A percentile compares a stretch with the other conserved stretches of the same genome.
These are phyloP conservation scores for Didymella lethalis DNA, from an alignment of 2,329 filamentous ascomycete species.

Conservation along the genomic window DNA sequence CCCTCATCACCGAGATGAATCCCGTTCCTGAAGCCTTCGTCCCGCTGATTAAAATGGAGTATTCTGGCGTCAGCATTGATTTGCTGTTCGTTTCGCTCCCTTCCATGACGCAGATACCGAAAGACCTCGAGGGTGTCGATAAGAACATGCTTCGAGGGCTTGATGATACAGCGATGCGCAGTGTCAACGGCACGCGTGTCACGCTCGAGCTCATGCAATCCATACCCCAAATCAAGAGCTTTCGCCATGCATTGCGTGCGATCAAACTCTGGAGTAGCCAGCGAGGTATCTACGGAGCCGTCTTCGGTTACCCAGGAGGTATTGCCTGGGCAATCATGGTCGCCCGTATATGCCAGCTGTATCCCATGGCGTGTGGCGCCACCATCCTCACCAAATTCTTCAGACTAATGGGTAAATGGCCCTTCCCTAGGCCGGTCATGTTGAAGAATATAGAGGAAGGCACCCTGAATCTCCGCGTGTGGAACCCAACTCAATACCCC, in stretches of 20 bases:
- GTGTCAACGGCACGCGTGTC: slow-evolving; percentile 91
- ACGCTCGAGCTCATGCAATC: slow-evolving; percentile 90
- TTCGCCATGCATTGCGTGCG: slow-evolving; percentile 85
- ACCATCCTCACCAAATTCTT: slow-evolving; percentile 95
- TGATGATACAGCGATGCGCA: slow-evolving; percentile 85
- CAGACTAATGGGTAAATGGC: slow-evolving; percentile 87
- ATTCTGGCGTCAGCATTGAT: slow-evolving; percentile 91
- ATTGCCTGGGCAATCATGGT: slow-evolving; percentile 99
- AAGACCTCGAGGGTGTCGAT: slow-evolving; percentile 78
- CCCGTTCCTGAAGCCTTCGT: slow-evolving; percentile 91
- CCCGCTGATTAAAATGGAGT: slow-evolving; percentile 96
- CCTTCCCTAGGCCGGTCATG: slow-evolving; percentile 92
- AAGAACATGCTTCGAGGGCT: slow-evolving; percentile 84
- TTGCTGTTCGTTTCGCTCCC: slow-evolving; percentile 69
- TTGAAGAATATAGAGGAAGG: slow-evolving; percentile 88
- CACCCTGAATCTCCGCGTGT: slow-evolving; percentile 81
- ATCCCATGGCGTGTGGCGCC: slow-evolving; percentile 88
- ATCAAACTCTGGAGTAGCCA: slow-evolving; percentile 97
- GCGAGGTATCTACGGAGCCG: slow-evolving; percentile 92
- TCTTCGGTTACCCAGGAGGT: slow-evolving; percentile 94
- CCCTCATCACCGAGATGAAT: slow-evolving; percentile 84
- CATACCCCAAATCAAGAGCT: slow-evolving; percentile 88
- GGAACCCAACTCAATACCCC: slow-evolving; percentile 90
- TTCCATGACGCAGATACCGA: slow-evolving; percentile 52
- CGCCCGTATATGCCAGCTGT: slow-evolving; percentile 92